Evolutionary conservation across 2,329 filamentous ascomycete species (phyloP), one percentile per base, ranked within the genome.

Genomic region (Phialophora chinensis): DNA sequence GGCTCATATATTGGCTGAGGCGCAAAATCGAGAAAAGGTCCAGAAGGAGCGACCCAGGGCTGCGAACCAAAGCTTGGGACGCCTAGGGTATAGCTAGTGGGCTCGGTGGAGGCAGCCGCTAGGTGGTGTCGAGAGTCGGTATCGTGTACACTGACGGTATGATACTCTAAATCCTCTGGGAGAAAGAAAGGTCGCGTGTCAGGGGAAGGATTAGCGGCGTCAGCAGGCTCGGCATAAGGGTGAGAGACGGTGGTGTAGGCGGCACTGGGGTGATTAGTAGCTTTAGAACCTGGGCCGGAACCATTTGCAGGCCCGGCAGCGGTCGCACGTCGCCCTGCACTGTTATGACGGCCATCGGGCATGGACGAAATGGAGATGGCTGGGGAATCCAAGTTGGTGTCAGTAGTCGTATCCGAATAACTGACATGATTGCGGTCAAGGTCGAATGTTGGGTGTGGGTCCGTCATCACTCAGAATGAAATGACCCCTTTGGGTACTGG

Each of bases 1-100:
- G 69, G 65, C 63, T 70, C 69, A 68, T 72, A 71, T 62, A 67
- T 57, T 59, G 71, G 69, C 52, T 66, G 67, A 54, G 63, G 61
- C 56, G 67, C 66, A 49, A 69, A 66, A 57, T 69, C 60, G 42
- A 67, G 65, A 59, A 66, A 67, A 49, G 66, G 66, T 14, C 62
- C 62, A 60, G 61, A 64, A 62, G 68, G 61, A 61, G 62, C 58
- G 35, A 47, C 33, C 68, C 68, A 69, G 42, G 62, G 65, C 65
- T 68, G 66, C 17, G 70, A 66, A 25, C 65, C 68, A 63, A 66
- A 68, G 62, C 62, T 70, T 66, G 66, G 58, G 62, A 56, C 38
- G 62, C 61, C 67, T 67, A 69, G 69, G 60, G 69, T 60, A 61
- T 67, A 59, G 57, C 62, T 65, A 66, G 68, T 44, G 52, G 60